Percentiles rank a stretch among this genome's conserved stretches.
Evolutionary conservation across 2,329 filamentous ascomycete genomes (phyloP).

Genomic region (Knufia fluminis): DNA sequence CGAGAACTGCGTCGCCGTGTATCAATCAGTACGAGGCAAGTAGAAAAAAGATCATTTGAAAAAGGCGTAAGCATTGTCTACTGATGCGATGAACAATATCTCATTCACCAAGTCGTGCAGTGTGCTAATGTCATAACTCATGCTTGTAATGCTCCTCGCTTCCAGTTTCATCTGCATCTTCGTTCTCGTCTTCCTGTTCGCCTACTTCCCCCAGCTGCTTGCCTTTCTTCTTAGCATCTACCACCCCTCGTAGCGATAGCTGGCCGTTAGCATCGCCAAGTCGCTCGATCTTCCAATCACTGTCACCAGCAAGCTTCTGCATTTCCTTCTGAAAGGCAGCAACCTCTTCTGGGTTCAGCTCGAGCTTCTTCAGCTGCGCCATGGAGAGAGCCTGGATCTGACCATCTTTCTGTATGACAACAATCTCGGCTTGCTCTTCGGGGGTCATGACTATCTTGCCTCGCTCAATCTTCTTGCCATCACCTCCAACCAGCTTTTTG

Average conservation of each 20-base stretch:
- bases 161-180: constrained; percentile 23
- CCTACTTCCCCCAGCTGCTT: constrained; percentile 44
- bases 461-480: constrained; percentile 49
- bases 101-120: no score
- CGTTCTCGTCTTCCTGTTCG: constrained; percentile 34
- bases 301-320: constrained; percentile 57
- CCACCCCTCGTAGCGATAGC: constrained; percentile 60
- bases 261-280: constrained; percentile 56
- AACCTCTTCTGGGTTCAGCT: constrained; percentile 57
- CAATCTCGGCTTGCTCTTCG: constrained; percentile 38
- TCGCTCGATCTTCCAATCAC: constrained; percentile 72
- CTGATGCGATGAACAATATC: no score
- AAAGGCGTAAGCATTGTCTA: no score
- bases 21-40: no score
- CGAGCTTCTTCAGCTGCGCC: constrained; percentile 59
- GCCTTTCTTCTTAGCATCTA: constrained; percentile 28
- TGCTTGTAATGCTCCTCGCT: constrained; percentile 34
- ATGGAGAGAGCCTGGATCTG: constrained; percentile 51
- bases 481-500: constrained; percentile 44
- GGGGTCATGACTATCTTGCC: constrained; percentile 46
- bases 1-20: no score
- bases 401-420: constrained; percentile 52
- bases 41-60: no score
- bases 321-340: constrained; percentile 61
- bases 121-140: constrained; percentile 24